A percentile compares a stretch with the other conserved stretches of the same genome.
phyloP scores from a whole-genome alignment of 192 early-diverging fungal species.

The Coemansia sp. region DNA sequence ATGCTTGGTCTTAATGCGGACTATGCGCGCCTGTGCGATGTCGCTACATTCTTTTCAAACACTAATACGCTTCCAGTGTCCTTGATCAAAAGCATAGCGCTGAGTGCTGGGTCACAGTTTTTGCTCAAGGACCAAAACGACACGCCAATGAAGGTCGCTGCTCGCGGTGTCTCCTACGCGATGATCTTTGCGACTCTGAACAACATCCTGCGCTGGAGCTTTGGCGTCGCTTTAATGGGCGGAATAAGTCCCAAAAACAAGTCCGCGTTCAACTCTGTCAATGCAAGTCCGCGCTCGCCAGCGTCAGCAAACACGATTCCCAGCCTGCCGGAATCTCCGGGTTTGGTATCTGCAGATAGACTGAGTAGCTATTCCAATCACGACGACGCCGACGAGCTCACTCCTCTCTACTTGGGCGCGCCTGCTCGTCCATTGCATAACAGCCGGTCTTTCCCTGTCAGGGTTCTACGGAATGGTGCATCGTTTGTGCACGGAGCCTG shows the following conservation, averaged over 20 bases:
- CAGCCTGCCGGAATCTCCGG: conserved; percentile 4
- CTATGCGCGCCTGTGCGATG: conserved; percentile 63
- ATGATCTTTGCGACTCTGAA: conserved; percentile 78
- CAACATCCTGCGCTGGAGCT: conserved; percentile 77
- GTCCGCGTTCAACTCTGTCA: conserved; percentile 41
- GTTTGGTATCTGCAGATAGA: background rate
- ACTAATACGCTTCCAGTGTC: conserved; percentile 75
- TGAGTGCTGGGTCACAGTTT: conserved; percentile 48
- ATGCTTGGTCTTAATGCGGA: conserved; percentile 48
- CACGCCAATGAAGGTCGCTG: conserved; percentile 48
- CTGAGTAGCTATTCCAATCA: background rate
- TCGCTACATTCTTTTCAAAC: conserved; percentile 69
- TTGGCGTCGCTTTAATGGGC: conserved; percentile 67
- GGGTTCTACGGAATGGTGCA: background rate
- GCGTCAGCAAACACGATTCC: conserved; percentile 7
- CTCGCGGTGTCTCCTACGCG: conserved; percentile 73
- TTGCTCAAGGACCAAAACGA: conserved; percentile 50
- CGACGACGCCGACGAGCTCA: conserved; percentile 25
- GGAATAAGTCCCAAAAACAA: conserved; percentile 26
- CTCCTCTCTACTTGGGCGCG: conserved; percentile 36
- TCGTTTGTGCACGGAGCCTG: background rate
- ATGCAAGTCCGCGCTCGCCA: conserved; percentile 27
- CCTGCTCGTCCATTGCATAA: conserved; percentile 12
- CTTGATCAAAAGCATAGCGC: conserved; percentile 61
- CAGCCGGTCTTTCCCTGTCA: background rate